A percentile compares a stretch with the other conserved stretches of the same genome.
Conservation (phyloP, 495 filamentous ascomycete genomes). For the Chaetomium tenue region DNA sequence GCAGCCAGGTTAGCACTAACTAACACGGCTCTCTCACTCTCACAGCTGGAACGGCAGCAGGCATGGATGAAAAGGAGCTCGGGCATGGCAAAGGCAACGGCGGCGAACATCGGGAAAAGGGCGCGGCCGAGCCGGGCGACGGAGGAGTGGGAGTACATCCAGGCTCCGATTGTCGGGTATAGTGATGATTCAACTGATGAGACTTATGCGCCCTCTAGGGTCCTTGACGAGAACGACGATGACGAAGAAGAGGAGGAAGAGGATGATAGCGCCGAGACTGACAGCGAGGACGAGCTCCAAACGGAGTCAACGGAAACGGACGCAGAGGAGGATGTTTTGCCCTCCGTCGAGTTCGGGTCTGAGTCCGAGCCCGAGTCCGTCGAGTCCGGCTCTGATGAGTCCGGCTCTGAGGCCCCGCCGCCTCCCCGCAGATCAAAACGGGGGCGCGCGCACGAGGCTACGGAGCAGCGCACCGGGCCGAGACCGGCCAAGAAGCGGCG, state of each 20-base stretch:
- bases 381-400: background rate
- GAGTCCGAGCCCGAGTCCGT: too few species aligned
- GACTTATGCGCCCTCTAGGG: background rate
- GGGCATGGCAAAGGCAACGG: background rate
- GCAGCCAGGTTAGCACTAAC: background rate
- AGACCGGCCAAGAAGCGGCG: background rate
- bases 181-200: background rate
- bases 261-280: background rate
- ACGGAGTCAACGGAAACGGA: too few species aligned
- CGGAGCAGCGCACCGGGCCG: background rate
- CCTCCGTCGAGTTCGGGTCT: background rate
- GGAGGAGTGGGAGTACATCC: background rate
- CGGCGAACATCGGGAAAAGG: background rate
- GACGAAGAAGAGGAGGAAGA: background rate
- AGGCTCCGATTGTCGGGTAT: background rate
- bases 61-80: background rate
- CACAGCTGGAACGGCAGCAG: background rate
- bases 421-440: background rate
- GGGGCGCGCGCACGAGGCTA: background rate
- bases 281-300: background rate
- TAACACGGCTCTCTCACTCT: background rate
- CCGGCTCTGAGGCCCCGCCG: too few species aligned
- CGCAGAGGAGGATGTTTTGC: background rate
- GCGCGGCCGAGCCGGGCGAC: background rate
- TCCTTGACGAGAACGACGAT: background rate